phyloP scores from a whole-genome alignment of 495 filamentous ascomycete genomes.

The Annulohypoxylon stygium region DNA sequence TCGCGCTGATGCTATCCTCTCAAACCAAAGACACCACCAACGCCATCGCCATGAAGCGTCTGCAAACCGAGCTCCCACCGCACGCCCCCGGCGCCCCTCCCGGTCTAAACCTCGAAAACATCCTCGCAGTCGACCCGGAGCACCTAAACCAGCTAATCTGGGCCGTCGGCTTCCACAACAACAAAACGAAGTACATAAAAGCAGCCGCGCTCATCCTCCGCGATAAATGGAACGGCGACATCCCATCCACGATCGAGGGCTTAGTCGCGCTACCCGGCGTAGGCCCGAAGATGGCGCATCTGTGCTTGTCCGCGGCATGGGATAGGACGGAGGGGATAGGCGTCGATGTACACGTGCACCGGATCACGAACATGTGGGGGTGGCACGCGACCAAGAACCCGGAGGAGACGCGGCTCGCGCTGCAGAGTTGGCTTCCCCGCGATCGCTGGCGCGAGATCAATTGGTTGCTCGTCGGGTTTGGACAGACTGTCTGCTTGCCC shows the following conservation, averaged over 20 bases:
- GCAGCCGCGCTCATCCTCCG: conserved; percentile 77
- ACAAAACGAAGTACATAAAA: conserved; percentile 92
- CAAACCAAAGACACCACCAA: conserved; percentile 98
- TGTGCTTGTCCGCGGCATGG: conserved; percentile 82
- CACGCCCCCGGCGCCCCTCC: conserved; percentile 51
- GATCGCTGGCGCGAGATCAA: conserved; percentile 97
- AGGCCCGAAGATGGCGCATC: conserved; percentile 96
- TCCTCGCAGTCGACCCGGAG: conserved; percentile 77
- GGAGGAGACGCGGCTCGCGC: conserved; percentile 82
- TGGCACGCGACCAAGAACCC: conserved; percentile 86
- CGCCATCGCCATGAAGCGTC: conserved; percentile 81
- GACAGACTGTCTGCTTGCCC: conserved; percentile 86
- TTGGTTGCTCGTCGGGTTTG: conserved; percentile 88
- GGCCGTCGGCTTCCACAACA: conserved; percentile 94
- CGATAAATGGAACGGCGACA: conserved; percentile 78
- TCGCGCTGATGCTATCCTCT: conserved; percentile 93
- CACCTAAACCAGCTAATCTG: conserved; percentile 83
- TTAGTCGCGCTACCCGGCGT: conserved; percentile 89
- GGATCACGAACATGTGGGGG: conserved; percentile 96
- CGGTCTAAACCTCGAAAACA: conserved; percentile 80
- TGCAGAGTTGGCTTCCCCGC: conserved; percentile 86
- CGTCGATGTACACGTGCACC: conserved; percentile 79
- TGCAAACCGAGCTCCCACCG: conserved; percentile 79
- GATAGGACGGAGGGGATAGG: conserved; percentile 71
- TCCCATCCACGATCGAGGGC: conserved; percentile 83